Evolutionary conservation across 2,329 filamentous ascomycete genomes (phyloP), one percentile per base, ranked within the genome.

Genomic region (Daldinia sp.): DNA sequence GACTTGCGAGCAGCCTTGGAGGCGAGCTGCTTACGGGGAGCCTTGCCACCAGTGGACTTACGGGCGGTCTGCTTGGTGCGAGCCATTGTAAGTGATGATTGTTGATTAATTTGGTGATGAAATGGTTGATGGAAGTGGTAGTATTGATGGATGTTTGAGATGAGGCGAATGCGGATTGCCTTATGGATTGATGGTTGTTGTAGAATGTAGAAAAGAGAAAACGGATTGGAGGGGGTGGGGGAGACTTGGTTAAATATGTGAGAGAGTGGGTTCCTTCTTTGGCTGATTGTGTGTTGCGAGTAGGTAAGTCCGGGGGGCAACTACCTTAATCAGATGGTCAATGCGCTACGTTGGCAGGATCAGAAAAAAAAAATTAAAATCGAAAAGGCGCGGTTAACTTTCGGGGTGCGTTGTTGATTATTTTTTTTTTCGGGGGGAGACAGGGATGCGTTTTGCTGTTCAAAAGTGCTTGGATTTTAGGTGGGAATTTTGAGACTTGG

Each of bases 1-100:
- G 92, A 94, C 91, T 99, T 99, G 87, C 96, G 94, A 80, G 96
- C 95, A 76, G 95, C 96, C 93, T 98, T 98, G 88, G 94, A 97
- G 78, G 95, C 95, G 81, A 98, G 94, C 90, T 98, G 94, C 93
- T 99, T 99, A 85, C 90, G 89, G 72, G 89, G 89, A 77, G 90
- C 90, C 87, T 92, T 92, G 87, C 90, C 90, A 89, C 90, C 90
- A 78, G 90, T 92, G 82, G 90, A 92, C 88, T 97, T 90, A 81
- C 89, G 88, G 78, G 88, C 88, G 78, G 87, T 89, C 81, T 89
- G 87, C 87, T 89, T 89, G 73, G 87, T 89, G 78, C 87, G 87
- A 76, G 87, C 87, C 87, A 89, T 89, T 84, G 78, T 81, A 77
- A 78, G 68, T 77, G 79, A 76, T 80, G 75, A 15, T 68, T 70